Evolutionary conservation across 805 yeast species (phyloP), one percentile per base, ranked within the genome.

Genomic region (Ogataea salicorniae): DNA sequence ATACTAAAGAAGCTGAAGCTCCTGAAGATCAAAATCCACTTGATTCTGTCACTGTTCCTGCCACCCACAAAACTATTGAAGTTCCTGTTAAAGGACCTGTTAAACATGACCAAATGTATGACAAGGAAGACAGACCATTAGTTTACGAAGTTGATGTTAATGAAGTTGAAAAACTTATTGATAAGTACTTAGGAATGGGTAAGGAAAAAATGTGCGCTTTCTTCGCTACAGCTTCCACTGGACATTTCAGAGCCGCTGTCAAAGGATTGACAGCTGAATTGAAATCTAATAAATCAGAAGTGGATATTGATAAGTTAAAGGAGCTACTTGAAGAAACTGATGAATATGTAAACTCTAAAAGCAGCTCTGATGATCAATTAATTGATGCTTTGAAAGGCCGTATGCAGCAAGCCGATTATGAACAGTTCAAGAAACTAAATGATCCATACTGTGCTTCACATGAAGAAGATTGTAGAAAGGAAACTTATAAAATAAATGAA

Each of bases 1-100:
- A 44, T n/a, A 47, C 42, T n/a, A 18, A 29, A 6, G 45, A 52
- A 6, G 14, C 22, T 4, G 23, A 34, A 3, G 29, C 8, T n/a
- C 37, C 23, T 13, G 41, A 31, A 18, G 39, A 41, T 18, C 15
- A 37, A 9, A 22, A 37, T 41, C n/a, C 37, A 42, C 6, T 26
- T 9, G 46, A 46, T 8, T 37, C 46, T 16, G 37, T 26, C 6
- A 45, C 43, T n/a, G 8, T 34, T 14, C 34, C 48, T 1, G 41
- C 51, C 3, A 44, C 42, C 11, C 34, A 37, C 17, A 18, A 42
- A 6, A 26, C 31, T 11, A 8, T 56, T 26, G 56, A 60, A 34
- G 55, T 58, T 15, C 64, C 65, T 3, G 63, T 60, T 15, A 58
- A 53, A 37, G 59, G 59, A 1, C 60, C 64, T 8, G 57, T 58